These are phyloP conservation scores for Pisolithus albus DNA, from an alignment of 768 basidiomycete genomes.

Conservation along the genomic window DNA sequence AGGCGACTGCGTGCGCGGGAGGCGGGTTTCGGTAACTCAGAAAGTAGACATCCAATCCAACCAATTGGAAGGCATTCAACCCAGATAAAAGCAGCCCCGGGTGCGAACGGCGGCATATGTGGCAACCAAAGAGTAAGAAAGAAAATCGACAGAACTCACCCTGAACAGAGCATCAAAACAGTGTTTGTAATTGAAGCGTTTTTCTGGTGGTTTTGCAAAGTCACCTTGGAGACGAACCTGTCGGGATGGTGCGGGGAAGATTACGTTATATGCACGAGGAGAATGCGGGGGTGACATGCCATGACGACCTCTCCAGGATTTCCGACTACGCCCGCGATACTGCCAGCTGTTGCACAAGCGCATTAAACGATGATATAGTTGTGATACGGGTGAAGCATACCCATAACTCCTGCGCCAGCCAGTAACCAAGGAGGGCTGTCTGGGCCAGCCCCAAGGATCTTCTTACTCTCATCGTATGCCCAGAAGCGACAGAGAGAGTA, in stretches of 20 bases:
- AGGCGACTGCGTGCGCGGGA: too few relatives aligned
- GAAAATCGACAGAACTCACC: conserved; percentile 39
- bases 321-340: conserved; percentile 81
- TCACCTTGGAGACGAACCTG: conserved; percentile 83
- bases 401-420: conserved; percentile 78
- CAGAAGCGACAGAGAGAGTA: conserved; percentile 92
- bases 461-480: conserved; percentile 90
- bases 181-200: conserved; percentile 86
- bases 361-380: neutral
- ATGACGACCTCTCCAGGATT: conserved; percentile 84
- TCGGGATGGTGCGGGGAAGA: neutral
- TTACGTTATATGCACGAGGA: conserved; percentile 5
- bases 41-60: too few relatives aligned
- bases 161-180: conserved; percentile 83
- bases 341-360: conserved; percentile 49
- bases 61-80: too few relatives aligned
- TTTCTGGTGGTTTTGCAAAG: conserved; percentile 81
- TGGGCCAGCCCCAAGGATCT: conserved; percentile 58
- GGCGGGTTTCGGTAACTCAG: too few relatives aligned
- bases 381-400: conserved; percentile 35
- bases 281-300: conserved; percentile 29
- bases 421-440: conserved; percentile 77
- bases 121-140: neutral
- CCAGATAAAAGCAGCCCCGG: neutral
- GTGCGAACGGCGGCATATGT: neutral